A percentile compares a stretch with the other conserved stretches of the same genome.
Conservation (phyloP, 2,329 filamentous ascomycete genomes). For the Clonostachys chloroleuca region DNA sequence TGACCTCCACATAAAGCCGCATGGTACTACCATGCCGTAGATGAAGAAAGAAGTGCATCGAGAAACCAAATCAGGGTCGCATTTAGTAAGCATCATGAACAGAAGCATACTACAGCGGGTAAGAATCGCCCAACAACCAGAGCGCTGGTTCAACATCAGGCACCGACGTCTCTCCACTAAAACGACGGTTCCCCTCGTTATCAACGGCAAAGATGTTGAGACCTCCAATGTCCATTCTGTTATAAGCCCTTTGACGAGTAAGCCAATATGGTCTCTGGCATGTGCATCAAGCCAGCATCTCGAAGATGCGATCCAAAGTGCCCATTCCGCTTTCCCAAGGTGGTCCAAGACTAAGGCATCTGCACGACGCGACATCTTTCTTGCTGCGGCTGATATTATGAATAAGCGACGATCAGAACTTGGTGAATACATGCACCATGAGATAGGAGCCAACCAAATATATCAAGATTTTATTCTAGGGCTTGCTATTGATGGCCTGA, state of each 20-base stretch:
- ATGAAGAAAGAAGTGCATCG: no score
- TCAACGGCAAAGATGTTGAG: conserved; percentile 36
- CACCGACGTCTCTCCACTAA: neutral
- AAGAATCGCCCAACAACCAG: no score
- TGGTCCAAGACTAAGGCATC: conserved; percentile 58
- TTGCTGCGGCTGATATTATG: conserved; percentile 57
- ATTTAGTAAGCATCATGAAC: no score
- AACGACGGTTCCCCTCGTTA: conserved; percentile 30
- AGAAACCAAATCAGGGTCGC: no score
- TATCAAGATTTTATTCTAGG: conserved; percentile 19
- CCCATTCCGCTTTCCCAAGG: conserved; percentile 54
- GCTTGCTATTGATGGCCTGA: conserved; percentile 18
- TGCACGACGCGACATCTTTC: conserved; percentile 55
- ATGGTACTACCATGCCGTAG: no score
- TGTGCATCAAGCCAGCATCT: conserved; percentile 50
- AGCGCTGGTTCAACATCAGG: no score
- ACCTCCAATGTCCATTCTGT: conserved; percentile 50
- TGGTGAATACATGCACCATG: conserved; percentile 43
- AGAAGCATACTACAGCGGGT: no score
- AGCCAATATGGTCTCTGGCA: conserved; percentile 45
- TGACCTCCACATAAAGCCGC: no score
- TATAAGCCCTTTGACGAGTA: conserved; percentile 45
- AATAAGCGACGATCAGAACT: conserved; percentile 48
- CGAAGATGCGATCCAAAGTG: conserved; percentile 38
- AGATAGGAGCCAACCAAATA: conserved; percentile 19